phyloP scores from a whole-genome alignment of 2,329 filamentous ascomycete species.

The Alternaria longipes region DNA sequence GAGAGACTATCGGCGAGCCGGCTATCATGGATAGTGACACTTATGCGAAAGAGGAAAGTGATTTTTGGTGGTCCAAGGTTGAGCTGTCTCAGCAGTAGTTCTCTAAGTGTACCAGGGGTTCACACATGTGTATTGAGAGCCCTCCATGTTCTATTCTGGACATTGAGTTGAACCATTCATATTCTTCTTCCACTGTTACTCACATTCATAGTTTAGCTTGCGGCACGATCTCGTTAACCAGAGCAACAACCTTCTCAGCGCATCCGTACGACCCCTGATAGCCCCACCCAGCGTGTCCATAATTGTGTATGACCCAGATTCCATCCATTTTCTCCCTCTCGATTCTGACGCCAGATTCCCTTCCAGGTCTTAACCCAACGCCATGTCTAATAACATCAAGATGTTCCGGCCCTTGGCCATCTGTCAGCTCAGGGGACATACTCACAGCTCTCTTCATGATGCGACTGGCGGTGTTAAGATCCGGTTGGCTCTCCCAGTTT shows the following conservation, averaged over 20 bases:
- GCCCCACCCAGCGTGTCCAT: constrained; percentile 80
- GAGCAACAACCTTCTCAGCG: constrained; percentile 25
- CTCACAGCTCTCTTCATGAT: constrained; percentile 82
- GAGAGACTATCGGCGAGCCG: constrained; percentile 32
- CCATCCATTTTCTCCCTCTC: constrained; percentile 73
- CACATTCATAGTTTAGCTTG: background rate
- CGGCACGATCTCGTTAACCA: background rate
- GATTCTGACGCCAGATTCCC: constrained; percentile 75
- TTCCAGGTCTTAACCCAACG: constrained; percentile 80
- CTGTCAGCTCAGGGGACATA: constrained; percentile 69
- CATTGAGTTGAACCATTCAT: background rate
- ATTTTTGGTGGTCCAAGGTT: constrained; percentile 69
- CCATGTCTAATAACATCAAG: constrained; percentile 77
- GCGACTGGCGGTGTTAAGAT: constrained; percentile 77
- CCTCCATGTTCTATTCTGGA: background rate
- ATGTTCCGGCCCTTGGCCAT: constrained; percentile 72
- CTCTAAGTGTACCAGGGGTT: background rate
- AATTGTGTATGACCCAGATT: constrained; percentile 77
- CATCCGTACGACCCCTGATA: constrained; percentile 62
- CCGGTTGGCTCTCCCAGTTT: constrained; percentile 79
- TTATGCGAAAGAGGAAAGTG: constrained; percentile 60
- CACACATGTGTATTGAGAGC: background rate
- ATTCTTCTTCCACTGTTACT: background rate
- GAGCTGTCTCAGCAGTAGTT: constrained; percentile 40
- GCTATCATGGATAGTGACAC: constrained; percentile 55